phyloP scores from a whole-genome alignment of 225 moss, liverwort and hornwort genomes.

The Pseudoscleropodium purum region DNA sequence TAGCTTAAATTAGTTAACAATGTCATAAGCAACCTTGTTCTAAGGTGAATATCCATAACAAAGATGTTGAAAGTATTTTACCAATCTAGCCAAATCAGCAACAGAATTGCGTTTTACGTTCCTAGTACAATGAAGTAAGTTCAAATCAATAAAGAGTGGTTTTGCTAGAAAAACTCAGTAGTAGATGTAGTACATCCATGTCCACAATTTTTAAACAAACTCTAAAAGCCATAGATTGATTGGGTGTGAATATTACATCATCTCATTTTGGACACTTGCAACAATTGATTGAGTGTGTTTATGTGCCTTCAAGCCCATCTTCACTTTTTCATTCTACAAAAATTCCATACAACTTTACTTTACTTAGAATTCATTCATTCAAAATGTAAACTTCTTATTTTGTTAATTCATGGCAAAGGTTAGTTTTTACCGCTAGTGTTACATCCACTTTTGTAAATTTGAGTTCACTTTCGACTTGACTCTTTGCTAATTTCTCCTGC shows the following conservation, averaged over 20 bases:
- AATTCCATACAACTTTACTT: neutral
- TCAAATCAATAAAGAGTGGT: neutral
- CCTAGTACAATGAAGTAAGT: neutral
- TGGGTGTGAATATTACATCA: constrained; percentile 3
- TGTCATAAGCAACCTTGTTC: neutral
- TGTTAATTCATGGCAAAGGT: neutral
- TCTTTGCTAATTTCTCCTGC: constrained; percentile 19
- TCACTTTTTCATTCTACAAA: constrained; percentile 28
- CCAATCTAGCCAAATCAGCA: constrained; percentile 8
- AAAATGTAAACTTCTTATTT: neutral
- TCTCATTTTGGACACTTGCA: constrained; percentile 12
- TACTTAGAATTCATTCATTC: neutral
- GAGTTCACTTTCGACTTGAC: constrained; percentile 27
- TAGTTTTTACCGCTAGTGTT: constrained; percentile 7
- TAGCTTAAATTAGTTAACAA: neutral
- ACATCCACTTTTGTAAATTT: constrained; percentile 31
- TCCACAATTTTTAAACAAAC: neutral
- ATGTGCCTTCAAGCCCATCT: constrained; percentile 13
- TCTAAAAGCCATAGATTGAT: neutral
- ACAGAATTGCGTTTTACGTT: constrained; percentile 1
- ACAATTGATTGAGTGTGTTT: constrained; percentile 8
- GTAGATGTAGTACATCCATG: fast-evolving
- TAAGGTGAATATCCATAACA: too few relatives aligned
- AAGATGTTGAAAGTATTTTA: neutral
- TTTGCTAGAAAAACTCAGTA: too few relatives aligned